Base-by-base conservation (phyloP, 129 eudicot genomes). In the Deinandra increscens region DNA sequence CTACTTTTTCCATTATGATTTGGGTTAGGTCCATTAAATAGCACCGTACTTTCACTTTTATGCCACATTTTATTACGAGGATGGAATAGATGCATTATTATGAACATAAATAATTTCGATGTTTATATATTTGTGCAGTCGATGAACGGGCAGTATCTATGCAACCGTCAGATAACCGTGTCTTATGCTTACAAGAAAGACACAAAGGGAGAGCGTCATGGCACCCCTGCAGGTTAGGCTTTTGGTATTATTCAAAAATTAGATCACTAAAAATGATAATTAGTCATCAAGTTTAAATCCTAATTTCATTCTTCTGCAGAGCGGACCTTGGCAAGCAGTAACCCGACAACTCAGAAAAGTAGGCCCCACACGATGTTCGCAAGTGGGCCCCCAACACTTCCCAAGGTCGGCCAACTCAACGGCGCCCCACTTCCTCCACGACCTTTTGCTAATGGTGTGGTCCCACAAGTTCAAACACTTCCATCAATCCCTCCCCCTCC, bases 101-200 rank as follows among this genome's bases (percentile, higher is more conserved):
- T 4, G 39, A 36, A 36, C 1, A 36, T 36, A 36, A 36, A 36
- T 36, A 0, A 1, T 36, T 36, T 36, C 6, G 39, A 36, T 8
- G 34, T 37, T 61, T 22, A 37, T 39, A 22, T 53, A 14, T 67
- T 14, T 29, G 20, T 77, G 68, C 99, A 93, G 99, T 91, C 99
- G 6, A 89, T 89, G 97, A 94, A 83, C 18, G 99, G 99, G 6
- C 99, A 94, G 56, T 94, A 94, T 82, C 87, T 94, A 39, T 94
- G 99, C 82, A 89, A 94, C 64, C 97, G 99, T 9, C 99, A 94
- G 69, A 94, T 94, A 68, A 89, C 99, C 17, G 99, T 94, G 31
- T 87, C 99, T 3, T 93, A 93, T 80, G 99, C 99, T 70, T 93
- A 93, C 95, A 93, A 93, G 88, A 93, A 93, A 84, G 99, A 93